Evolutionary conservation across 768 basidiomycete genomes (phyloP).

Genomic region (Suillus hirtellus): DNA sequence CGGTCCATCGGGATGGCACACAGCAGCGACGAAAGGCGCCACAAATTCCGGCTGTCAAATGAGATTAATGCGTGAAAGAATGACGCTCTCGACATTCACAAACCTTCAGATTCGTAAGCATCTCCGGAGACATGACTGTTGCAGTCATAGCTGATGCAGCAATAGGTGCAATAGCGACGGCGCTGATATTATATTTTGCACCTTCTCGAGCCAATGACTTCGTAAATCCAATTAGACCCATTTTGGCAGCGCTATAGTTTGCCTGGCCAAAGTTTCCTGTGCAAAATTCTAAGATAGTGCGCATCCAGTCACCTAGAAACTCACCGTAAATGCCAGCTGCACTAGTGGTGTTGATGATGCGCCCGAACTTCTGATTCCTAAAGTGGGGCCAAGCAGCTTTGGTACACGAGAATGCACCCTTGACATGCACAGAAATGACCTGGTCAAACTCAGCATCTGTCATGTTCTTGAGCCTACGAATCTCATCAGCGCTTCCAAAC

Average conservation of each 20-base stretch:
- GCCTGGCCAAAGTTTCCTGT: slow-evolving; percentile 94
- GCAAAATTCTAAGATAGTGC: neutral
- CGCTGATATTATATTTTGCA: slow-evolving; percentile 85
- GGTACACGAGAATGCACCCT: slow-evolving; percentile 89
- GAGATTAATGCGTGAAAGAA: slow-evolving; percentile 1
- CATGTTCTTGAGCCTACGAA: slow-evolving; percentile 91
- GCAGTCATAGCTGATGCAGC: slow-evolving; percentile 98
- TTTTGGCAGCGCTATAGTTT: slow-evolving; percentile 98
- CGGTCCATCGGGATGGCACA: slow-evolving; percentile 82
- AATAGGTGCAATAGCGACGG: slow-evolving; percentile 87
- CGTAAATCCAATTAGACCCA: slow-evolving; percentile 91
- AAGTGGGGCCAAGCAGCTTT: slow-evolving; percentile 97
- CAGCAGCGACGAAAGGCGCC: slow-evolving; percentile 86
- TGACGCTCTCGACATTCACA: neutral
- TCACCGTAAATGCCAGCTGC: slow-evolving; percentile 91
- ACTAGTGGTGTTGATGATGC: slow-evolving; percentile 92
- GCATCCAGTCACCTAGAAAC: slow-evolving; percentile 19
- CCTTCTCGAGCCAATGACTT: slow-evolving; percentile 93
- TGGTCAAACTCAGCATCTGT: slow-evolving; percentile 92
- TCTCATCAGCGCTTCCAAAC: slow-evolving; percentile 5
- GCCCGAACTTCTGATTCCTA: slow-evolving; percentile 92
- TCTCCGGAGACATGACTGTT: slow-evolving; percentile 91
- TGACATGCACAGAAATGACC: slow-evolving; percentile 86
- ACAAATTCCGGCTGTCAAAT: slow-evolving; percentile 74
- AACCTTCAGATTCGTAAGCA: slow-evolving; percentile 85